Conservation (phyloP, 202 grass and related monocot species). For the Schoenoplectus triqueter region DNA sequence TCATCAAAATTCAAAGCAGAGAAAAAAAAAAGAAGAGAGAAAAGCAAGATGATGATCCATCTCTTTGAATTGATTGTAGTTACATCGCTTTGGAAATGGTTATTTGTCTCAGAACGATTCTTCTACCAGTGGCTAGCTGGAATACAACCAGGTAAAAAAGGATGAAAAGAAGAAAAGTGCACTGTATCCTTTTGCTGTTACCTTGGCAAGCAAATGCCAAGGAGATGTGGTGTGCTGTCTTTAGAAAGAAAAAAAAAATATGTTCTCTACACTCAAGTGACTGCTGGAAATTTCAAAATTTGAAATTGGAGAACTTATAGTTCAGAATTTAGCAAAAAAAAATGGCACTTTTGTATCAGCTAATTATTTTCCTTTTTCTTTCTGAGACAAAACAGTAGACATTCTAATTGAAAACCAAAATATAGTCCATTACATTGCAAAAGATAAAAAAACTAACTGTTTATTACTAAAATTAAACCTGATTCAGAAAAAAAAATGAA, state of each 20-base stretch:
- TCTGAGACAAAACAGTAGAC: too few relatives aligned
- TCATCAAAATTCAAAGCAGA: neutral
- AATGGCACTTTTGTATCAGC: too few relatives aligned
- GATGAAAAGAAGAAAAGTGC: neutral
- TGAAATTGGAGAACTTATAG: too few relatives aligned
- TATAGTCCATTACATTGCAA: too few relatives aligned
- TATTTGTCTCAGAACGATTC: neutral
- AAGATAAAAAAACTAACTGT: too few relatives aligned
- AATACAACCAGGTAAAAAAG: neutral
- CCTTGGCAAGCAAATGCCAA: neutral
- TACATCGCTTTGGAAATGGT: conserved; percentile 7
- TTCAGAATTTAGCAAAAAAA: too few relatives aligned
- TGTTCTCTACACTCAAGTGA: neutral
- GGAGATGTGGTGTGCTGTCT: neutral
- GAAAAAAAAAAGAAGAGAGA: neutral
- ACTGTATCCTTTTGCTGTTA: neutral
- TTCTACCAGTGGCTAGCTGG: neutral
- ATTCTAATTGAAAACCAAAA: too few relatives aligned
- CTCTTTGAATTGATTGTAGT: neutral
- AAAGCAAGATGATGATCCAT: neutral
- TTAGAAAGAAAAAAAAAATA: neutral
- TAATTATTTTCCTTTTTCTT: too few relatives aligned
- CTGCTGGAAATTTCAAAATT: too few relatives aligned
- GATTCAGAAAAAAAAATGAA: too few relatives aligned
- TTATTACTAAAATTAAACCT: too few relatives aligned